phyloP scores from a whole-genome alignment of 2,329 filamentous ascomycete genomes.

The Ceratocystis lukuohia region DNA sequence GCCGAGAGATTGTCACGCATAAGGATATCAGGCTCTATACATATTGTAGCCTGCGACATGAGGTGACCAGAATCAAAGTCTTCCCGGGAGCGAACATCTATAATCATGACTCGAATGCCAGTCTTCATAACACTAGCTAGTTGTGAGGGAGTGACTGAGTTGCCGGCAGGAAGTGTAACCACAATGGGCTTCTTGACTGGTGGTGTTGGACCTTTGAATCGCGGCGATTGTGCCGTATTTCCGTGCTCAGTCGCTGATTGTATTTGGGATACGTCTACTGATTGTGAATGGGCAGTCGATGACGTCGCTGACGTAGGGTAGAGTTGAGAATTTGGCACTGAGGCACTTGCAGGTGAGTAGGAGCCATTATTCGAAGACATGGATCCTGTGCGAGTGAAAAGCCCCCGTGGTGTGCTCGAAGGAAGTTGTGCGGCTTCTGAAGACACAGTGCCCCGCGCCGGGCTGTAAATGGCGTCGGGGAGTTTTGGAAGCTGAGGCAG shows the following conservation, averaged over 20 bases:
- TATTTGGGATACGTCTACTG: not conserved
- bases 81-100: slow-evolving; percentile 70
- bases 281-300: not conserved
- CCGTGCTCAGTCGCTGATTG: not conserved
- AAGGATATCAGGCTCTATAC: slow-evolving; percentile 68
- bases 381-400: slow-evolving; percentile 48
- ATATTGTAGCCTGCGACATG: slow-evolving; percentile 69
- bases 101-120: slow-evolving; percentile 54
- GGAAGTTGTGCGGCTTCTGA: slow-evolving; percentile 52
- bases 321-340: not conserved
- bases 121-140: slow-evolving; percentile 55
- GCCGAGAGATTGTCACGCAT: slow-evolving; percentile 54
- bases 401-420: slow-evolving; percentile 48
- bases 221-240: not conserved
- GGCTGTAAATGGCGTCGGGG: slow-evolving; percentile 65
- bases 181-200: not conserved
- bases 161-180: slow-evolving; percentile 39
- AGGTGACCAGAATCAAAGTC: slow-evolving; percentile 85
- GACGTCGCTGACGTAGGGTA: not conserved
- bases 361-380: slow-evolving; percentile 18
- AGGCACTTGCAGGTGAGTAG: not conserved
- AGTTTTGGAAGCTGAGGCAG: slow-evolving; percentile 50
- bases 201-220: not conserved
- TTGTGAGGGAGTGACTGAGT: slow-evolving; percentile 52
- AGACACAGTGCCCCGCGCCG: slow-evolving; percentile 57